Conservation (phyloP, 2,329 filamentous ascomycete genomes). For the Thielaviopsis punctulata region DNA sequence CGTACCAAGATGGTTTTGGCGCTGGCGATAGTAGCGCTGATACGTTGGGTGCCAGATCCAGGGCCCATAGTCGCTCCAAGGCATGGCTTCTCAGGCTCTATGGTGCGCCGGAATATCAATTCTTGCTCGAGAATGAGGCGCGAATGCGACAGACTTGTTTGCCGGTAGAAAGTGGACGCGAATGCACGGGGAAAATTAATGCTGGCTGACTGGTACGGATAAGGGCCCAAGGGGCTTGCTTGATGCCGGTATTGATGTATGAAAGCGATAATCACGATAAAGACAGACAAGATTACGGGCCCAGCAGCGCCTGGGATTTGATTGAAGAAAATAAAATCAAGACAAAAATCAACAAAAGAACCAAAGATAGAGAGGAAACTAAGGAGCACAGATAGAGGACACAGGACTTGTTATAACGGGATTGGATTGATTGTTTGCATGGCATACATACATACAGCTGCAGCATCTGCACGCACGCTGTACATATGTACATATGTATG, state of each 20-base stretch:
- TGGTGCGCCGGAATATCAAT: background rate
- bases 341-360: background rate
- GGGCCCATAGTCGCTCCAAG: constrained; percentile 11
- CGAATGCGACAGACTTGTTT: background rate
- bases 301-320: background rate
- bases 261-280: background rate
- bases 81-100: background rate
- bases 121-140: no score
- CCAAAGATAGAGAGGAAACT: no score
- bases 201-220: no score
- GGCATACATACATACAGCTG: no score
- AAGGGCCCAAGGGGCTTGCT: no score
- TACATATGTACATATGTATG: background rate
- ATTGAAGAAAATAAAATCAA: background rate
- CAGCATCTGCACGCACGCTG: background rate
- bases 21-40: constrained; percentile 17
- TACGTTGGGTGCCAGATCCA: constrained; percentile 18
- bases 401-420: background rate
- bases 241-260: no score
- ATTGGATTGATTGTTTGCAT: background rate
- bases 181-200: no score
- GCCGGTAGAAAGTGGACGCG: no score
- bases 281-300: background rate
- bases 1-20: constrained; percentile 18
- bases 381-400: background rate